Percentiles rank a stretch among this genome's conserved stretches.
phyloP scores from a whole-genome alignment of 139 green algal genomes.

The Gonium pectorale region DNA sequence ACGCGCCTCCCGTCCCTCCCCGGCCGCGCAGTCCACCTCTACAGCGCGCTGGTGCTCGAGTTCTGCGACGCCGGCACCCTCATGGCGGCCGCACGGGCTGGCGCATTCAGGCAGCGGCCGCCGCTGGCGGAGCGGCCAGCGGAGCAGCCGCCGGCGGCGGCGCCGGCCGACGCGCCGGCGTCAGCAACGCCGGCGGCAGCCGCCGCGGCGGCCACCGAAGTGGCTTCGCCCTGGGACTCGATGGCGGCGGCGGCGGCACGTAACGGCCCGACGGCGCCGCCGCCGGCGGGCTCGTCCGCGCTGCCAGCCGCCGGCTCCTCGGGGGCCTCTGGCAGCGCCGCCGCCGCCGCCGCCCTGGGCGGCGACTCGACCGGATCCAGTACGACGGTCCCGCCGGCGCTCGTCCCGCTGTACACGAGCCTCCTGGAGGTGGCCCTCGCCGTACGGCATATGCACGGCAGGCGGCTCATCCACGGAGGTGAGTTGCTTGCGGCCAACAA shows the following conservation, averaged over 20 bases:
- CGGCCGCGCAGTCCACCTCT: not conserved
- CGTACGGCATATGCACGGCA: not conserved
- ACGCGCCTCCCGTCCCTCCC: not conserved
- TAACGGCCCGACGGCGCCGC: not conserved
- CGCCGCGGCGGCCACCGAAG: not conserved
- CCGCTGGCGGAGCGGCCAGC: not conserved
- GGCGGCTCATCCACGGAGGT: constrained; percentile 18
- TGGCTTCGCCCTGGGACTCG: not conserved
- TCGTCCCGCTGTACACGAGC: constrained; percentile 22
- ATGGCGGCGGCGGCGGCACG: not conserved
- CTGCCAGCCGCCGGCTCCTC: not conserved
- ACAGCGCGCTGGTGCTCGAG: constrained; percentile 13
- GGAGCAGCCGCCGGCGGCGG: not conserved
- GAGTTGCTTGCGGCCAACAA: not conserved
- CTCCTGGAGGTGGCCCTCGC: constrained; percentile 30
- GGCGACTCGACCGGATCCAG: not conserved
- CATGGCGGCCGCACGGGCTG: not conserved
- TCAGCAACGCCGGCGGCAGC: not conserved
- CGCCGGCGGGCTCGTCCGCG: not conserved
- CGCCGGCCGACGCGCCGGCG: not conserved
- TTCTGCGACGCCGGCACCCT: constrained; percentile 27
- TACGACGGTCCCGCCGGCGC: not conserved
- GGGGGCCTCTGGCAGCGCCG: not conserved
- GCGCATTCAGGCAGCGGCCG: not conserved
- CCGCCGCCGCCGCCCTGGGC: not conserved